phyloP scores from a whole-genome alignment of 1,139 yeast species.

The Debaryomyces subglobosus region DNA sequence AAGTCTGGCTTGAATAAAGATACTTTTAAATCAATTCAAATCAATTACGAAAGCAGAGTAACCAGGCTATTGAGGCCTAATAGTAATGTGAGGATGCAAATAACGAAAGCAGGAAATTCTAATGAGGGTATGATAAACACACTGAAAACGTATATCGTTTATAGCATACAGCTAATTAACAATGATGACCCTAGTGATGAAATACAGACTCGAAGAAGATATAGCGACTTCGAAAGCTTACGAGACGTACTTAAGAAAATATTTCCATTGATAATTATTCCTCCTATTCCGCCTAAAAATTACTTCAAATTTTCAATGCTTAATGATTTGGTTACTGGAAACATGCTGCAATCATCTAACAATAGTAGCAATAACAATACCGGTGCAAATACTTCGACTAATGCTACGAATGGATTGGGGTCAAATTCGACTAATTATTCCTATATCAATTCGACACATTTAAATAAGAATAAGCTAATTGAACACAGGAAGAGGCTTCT shows the following conservation, averaged over 20 bases:
- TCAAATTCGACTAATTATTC: slow-evolving; percentile 27
- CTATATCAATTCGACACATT: slow-evolving; percentile 48
- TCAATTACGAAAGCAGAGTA: slow-evolving; percentile 43
- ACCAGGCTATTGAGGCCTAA: slow-evolving; percentile 36
- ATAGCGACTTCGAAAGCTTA: slow-evolving; percentile 88
- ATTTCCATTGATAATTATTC: slow-evolving; percentile 82
- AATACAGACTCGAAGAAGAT: slow-evolving; percentile 72
- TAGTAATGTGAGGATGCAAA: slow-evolving; percentile 48
- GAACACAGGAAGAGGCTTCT: slow-evolving; percentile 78
- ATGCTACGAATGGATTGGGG: slow-evolving; percentile 7
- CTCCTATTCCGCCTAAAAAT: slow-evolving; percentile 96
- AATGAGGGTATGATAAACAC: slow-evolving; percentile 67
- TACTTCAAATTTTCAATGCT: slow-evolving; percentile 41
- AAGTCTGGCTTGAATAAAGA: slow-evolving; percentile 13
- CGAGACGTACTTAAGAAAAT: slow-evolving; percentile 68
- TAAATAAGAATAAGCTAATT: slow-evolving; percentile 43
- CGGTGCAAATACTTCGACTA: slow-evolving; percentile 3
- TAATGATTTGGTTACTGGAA: slow-evolving; percentile 35
- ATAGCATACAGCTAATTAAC: slow-evolving; percentile 64
- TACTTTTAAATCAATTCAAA: slow-evolving; percentile 33
- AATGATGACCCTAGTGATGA: slow-evolving; percentile 42
- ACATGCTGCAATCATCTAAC: slow-evolving; percentile 8
- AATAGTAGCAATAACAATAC: slow-evolving; percentile 12
- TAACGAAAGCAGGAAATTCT: slow-evolving; percentile 77
- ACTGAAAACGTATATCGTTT: slow-evolving; percentile 72